Conservation (phyloP, 2,329 filamentous ascomycete genomes). For the Colletotrichum musicola region DNA sequence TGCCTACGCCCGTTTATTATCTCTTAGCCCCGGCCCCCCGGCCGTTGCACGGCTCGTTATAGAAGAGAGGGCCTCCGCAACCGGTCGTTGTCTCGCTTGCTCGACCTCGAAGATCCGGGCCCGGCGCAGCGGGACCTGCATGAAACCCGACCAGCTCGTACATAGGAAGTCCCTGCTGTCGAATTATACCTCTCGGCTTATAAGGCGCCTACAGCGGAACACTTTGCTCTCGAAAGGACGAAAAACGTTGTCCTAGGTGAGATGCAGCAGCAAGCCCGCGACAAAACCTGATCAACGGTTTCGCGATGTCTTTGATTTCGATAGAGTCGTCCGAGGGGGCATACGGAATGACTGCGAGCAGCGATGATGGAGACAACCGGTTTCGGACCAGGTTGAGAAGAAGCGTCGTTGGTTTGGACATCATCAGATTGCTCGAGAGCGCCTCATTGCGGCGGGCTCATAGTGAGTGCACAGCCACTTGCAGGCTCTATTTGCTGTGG, state of each 20-base stretch:
- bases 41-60: too few relatives aligned
- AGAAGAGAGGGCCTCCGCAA: neutral
- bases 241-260: conserved; percentile 34
- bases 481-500: too few relatives aligned
- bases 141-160: too few relatives aligned
- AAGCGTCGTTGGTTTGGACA: too few relatives aligned
- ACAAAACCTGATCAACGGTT: neutral
- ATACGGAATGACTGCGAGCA: too few relatives aligned
- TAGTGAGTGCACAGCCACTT: too few relatives aligned
- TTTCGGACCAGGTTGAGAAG: too few relatives aligned
- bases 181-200: conserved; percentile 35
- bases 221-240: conserved; percentile 26
- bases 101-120: neutral
- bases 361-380: too few relatives aligned
- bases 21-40: too few relatives aligned
- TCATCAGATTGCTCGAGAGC: too few relatives aligned
- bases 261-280: conserved; percentile 31
- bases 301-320: neutral
- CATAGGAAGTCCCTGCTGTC: conserved; percentile 41
- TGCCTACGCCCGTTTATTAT: conserved; percentile 41
- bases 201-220: conserved; percentile 37
- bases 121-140: too few relatives aligned
- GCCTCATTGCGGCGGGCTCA: too few relatives aligned
- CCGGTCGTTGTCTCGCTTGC: conserved; percentile 45
- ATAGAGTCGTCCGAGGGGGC: neutral